These are phyloP conservation scores for Microcera coccophila DNA, from an alignment of 2,329 filamentous ascomycete species.

Conservation along the genomic window DNA sequence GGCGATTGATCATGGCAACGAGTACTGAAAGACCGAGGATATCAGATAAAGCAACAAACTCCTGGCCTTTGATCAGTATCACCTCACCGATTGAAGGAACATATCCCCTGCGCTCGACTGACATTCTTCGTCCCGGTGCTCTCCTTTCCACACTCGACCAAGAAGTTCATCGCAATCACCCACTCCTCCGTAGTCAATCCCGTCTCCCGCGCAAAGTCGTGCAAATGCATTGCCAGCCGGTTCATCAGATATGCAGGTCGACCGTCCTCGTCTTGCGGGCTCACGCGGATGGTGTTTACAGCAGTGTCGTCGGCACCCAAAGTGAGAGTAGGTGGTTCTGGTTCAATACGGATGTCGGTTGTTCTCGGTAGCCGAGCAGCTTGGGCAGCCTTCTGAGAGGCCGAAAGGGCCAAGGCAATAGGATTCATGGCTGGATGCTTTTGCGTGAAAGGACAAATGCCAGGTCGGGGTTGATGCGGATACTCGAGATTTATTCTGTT, in stretches of 20 bases:
- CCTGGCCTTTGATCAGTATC: constrained; percentile 25
- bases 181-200: constrained; percentile 68
- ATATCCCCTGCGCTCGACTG: too few relatives aligned
- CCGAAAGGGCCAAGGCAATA: neutral
- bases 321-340: constrained; percentile 33
- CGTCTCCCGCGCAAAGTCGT: constrained; percentile 74
- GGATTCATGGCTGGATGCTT: neutral
- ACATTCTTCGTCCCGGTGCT: constrained; percentile 65
- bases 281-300: constrained; percentile 65
- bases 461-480: too few relatives aligned
- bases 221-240: constrained; percentile 65
- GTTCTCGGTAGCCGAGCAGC: neutral
- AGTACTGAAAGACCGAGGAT: constrained; percentile 70
- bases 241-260: constrained; percentile 67
- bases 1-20: constrained; percentile 73
- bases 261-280: constrained; percentile 59
- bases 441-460: too few relatives aligned
- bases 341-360: neutral
- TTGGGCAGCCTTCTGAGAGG: neutral
- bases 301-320: constrained; percentile 73
- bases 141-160: constrained; percentile 65
- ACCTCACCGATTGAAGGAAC: too few relatives aligned
- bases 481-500: too few relatives aligned
- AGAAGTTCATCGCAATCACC: constrained; percentile 66
- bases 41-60: constrained; percentile 75